A percentile compares a stretch with the other conserved stretches of the same genome.
These are phyloP conservation scores for Phytophthora constricta DNA, from an alignment of 352 stramenopile genomes.

Conservation along the genomic window DNA sequence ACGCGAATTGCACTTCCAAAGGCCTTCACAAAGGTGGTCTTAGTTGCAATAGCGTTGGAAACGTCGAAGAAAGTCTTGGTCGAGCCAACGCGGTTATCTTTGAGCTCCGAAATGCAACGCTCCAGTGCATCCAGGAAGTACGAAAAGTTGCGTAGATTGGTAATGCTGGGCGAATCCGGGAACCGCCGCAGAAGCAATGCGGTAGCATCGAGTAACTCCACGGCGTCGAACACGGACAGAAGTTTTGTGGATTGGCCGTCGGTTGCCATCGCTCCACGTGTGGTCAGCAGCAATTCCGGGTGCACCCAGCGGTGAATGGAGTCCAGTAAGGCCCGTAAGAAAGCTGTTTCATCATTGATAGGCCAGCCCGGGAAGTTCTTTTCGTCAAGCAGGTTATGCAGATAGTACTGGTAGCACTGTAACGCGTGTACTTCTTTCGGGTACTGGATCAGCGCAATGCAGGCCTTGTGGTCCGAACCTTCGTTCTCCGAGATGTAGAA, in stretches of 20 bases:
- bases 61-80: conserved; percentile 57
- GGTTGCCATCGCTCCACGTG: conserved; percentile 45
- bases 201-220: conserved; percentile 76
- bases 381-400: conserved; percentile 88
- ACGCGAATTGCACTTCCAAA: conserved; percentile 79
- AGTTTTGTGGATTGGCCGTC: conserved; percentile 66
- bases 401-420: conserved; percentile 90
- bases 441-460: conserved; percentile 83
- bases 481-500: conserved; percentile 80
- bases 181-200: conserved; percentile 77
- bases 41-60: conserved; percentile 63
- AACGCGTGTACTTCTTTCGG: conserved; percentile 84
- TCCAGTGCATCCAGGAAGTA: conserved; percentile 81
- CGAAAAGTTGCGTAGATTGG: conserved; percentile 66
- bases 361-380: conserved; percentile 89
- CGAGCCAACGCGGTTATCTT: conserved; percentile 51
- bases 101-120: conserved; percentile 80
- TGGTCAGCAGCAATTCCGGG: conserved; percentile 53
- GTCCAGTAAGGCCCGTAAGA: conserved; percentile 76
- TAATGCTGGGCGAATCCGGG: conserved; percentile 68
- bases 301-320: conserved; percentile 82
- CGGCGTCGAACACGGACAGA: conserved; percentile 71
- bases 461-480: conserved; percentile 76
- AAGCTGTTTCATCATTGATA: conserved; percentile 85
- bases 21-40: conserved; percentile 65